These are phyloP conservation scores for Kuraishia borneana DNA, from an alignment of 805 yeast species.

Conservation along the genomic window DNA sequence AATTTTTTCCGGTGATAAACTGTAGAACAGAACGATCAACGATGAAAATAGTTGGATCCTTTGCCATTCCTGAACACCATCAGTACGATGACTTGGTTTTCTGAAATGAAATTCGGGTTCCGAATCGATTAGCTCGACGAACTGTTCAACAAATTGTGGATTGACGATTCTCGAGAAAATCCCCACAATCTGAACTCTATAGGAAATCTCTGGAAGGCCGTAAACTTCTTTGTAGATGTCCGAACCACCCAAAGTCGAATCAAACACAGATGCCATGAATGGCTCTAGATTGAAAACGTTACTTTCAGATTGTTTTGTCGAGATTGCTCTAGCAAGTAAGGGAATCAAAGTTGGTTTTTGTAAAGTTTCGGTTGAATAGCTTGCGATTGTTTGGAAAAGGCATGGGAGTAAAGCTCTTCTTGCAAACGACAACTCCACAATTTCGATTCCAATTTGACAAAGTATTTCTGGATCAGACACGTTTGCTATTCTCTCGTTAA, in stretches of 20 bases:
- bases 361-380: conserved; percentile 18
- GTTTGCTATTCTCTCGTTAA: conserved; percentile 28
- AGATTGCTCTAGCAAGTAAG: conserved; percentile 32
- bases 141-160: conserved; percentile 14
- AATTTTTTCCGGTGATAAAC: conserved; percentile 14
- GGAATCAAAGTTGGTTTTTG: conserved; percentile 41
- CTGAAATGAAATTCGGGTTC: conserved; percentile 30
- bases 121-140: conserved; percentile 25
- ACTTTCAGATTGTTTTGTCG: conserved; percentile 40
- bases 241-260: conserved; percentile 19
- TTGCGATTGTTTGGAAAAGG: conserved; percentile 37
- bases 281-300: conserved; percentile 51
- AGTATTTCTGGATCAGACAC: conserved; percentile 17
- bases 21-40: conserved; percentile 31
- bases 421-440: conserved; percentile 39
- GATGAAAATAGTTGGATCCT: conserved; percentile 49
- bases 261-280: conserved; percentile 38
- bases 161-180: conserved; percentile 26
- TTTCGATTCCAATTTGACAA: conserved; percentile 25
- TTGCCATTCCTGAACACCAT: conserved; percentile 58
- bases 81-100: conserved; percentile 41
- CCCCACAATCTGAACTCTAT: conserved; percentile 38
- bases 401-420: conserved; percentile 62
- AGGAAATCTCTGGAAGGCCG: conserved; percentile 46
- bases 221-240: conserved; percentile 34